Conservation (phyloP, 2,329 filamentous ascomycete species). For the Cladorrhinum sp. region DNA sequence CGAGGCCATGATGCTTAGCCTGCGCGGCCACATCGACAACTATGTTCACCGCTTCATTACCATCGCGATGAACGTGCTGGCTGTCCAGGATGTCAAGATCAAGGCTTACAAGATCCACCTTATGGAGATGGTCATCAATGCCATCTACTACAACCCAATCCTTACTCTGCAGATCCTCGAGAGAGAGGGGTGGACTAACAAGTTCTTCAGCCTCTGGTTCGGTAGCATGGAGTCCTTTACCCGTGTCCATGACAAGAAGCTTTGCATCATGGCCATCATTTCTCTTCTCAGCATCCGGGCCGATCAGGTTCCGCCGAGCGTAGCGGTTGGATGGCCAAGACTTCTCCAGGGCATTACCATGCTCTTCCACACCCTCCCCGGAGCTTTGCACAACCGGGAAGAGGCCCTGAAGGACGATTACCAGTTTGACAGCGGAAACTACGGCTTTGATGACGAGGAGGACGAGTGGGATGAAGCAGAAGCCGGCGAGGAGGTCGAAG, state of each 20-base stretch:
- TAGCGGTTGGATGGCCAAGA: slow-evolving; percentile 92
- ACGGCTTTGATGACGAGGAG: slow-evolving; percentile 62
- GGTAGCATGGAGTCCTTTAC: slow-evolving; percentile 91
- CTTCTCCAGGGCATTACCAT: slow-evolving; percentile 81
- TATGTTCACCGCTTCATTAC: slow-evolving; percentile 85
- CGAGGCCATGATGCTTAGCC: slow-evolving; percentile 94
- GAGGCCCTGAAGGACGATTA: slow-evolving; percentile 89
- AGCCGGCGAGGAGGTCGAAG: slow-evolving; percentile 66
- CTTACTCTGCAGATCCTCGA: slow-evolving; percentile 87
- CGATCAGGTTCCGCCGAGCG: slow-evolving; percentile 83
- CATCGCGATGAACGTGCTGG: slow-evolving; percentile 82
- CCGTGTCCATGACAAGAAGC: slow-evolving; percentile 96
- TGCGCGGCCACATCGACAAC: slow-evolving; percentile 82
- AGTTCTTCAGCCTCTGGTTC: slow-evolving; percentile 99
- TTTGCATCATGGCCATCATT: slow-evolving; percentile 91
- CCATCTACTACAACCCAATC: slow-evolving; percentile 93
- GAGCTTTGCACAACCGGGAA: slow-evolving; percentile 86
- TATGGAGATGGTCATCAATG: slow-evolving; percentile 99
- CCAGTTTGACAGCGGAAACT: slow-evolving; percentile 59
- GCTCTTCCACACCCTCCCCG: slow-evolving; percentile 86
- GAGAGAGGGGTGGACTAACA: slow-evolving; percentile 90
- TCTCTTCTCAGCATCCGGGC: slow-evolving; percentile 75
- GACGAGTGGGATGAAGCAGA: slow-evolving; percentile 81
- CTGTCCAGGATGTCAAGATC: slow-evolving; percentile 72
- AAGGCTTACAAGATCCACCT: slow-evolving; percentile 94